Evolutionary conservation across 2,329 filamentous ascomycete species (phyloP).

Genomic region (Teratosphaeria zuluensis): DNA sequence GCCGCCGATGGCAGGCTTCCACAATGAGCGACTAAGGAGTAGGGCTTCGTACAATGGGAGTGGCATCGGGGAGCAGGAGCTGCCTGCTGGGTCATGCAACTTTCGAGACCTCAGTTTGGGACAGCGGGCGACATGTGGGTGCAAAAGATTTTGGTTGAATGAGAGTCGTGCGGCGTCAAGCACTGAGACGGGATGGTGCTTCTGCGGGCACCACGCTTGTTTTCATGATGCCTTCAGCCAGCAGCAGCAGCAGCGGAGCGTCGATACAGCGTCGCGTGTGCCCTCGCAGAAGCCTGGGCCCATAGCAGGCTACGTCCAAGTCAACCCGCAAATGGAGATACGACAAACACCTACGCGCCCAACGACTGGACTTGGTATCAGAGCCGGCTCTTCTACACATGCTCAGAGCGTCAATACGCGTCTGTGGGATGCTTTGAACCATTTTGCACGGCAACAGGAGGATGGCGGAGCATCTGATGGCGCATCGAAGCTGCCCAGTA

Average conservation of each 20-base stretch:
- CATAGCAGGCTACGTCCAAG: background rate
- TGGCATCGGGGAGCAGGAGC: slow-evolving; percentile 7
- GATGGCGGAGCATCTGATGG: slow-evolving; percentile 12
- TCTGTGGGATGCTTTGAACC: slow-evolving; percentile 27
- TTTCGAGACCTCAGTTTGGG: slow-evolving; percentile 39
- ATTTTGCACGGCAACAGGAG: slow-evolving; percentile 25
- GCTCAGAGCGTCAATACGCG: slow-evolving; percentile 21
- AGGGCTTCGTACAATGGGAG: slow-evolving; percentile 1
- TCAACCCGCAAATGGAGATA: slow-evolving; percentile 4
- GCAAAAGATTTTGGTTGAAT: slow-evolving; percentile 42
- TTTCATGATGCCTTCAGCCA: slow-evolving; percentile 32
- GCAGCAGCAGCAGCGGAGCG: slow-evolving; percentile 1
- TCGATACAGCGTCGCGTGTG: background rate
- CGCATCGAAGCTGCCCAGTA: slow-evolving; percentile 19
- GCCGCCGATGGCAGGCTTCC: slow-evolving; percentile 25
- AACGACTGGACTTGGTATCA: slow-evolving; percentile 19
- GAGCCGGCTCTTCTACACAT: slow-evolving; percentile 10
- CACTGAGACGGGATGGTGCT: slow-evolving; percentile 35
- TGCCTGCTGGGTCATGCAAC: slow-evolving; percentile 45
- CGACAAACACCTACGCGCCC: background rate
- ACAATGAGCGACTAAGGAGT: slow-evolving; percentile 4
- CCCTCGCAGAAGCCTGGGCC: background rate
- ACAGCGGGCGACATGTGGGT: slow-evolving; percentile 39
- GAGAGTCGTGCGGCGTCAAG: slow-evolving; percentile 7
- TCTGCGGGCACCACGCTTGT: slow-evolving; percentile 49